phyloP scores from a whole-genome alignment of 1,284 basidiomycete species.

The Peniophora sp. region DNA sequence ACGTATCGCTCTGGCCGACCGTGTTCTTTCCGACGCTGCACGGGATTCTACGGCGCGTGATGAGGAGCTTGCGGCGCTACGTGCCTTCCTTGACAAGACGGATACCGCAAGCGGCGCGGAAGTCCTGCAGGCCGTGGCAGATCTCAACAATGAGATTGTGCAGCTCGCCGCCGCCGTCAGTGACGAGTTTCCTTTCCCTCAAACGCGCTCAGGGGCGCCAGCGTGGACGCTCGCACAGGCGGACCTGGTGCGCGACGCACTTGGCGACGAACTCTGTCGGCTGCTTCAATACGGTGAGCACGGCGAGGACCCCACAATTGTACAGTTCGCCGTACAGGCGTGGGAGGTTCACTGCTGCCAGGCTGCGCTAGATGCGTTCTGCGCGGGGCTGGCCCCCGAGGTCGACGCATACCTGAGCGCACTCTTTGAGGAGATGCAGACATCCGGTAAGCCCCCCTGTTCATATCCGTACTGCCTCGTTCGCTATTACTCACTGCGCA shows the following conservation, averaged over 20 bases:
- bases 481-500: background rate
- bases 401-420: conserved; percentile 22
- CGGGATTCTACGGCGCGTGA: conserved; percentile 13
- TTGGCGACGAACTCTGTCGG: conserved; percentile 21
- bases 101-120: conserved; percentile 30
- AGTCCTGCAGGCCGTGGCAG: conserved; percentile 27
- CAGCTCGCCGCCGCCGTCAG: conserved; percentile 27
- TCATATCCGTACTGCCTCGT: background rate
- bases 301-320: conserved; percentile 25
- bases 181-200: conserved; percentile 23
- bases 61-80: conserved; percentile 26
- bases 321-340: conserved; percentile 32
- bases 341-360: conserved; percentile 30
- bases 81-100: conserved; percentile 29
- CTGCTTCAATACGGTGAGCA: conserved; percentile 22
- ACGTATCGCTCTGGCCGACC: conserved; percentile 9
- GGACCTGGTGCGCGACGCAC: conserved; percentile 21
- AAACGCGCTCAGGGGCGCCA: conserved; percentile 13
- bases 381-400: conserved; percentile 25
- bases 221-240: conserved; percentile 19
- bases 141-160: conserved; percentile 28
- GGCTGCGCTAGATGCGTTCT: conserved; percentile 26
- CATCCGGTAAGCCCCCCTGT: conserved; percentile 18
- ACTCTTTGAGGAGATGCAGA: conserved; percentile 28
- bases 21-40: conserved; percentile 12